phyloP scores from a whole-genome alignment of 371 early-diverging fungal species.

The Mucor racemosus region DNA sequence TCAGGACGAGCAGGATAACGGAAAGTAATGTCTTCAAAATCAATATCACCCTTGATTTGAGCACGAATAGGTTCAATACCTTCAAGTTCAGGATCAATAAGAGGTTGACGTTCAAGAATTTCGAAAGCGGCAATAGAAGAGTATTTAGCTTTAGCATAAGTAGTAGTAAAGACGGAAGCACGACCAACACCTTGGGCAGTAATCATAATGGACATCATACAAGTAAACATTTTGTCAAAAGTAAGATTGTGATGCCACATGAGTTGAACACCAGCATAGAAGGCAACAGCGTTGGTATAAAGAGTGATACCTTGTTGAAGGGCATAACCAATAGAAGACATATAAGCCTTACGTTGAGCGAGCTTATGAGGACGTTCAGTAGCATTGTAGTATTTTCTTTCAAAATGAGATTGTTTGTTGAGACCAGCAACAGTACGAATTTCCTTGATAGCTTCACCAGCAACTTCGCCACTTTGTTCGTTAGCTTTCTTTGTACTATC shows the following conservation, averaged over 20 bases:
- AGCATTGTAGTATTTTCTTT: slow-evolving; percentile 59
- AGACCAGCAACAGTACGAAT: slow-evolving; percentile 89
- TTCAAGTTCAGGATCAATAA: slow-evolving; percentile 72
- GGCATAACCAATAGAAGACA: slow-evolving; percentile 69
- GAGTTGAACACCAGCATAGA: slow-evolving; percentile 62
- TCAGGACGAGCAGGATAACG: slow-evolving; percentile 85
- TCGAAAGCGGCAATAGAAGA: slow-evolving; percentile 81
- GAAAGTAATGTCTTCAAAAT: slow-evolving; percentile 70
- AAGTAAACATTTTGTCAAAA: slow-evolving; percentile 58
- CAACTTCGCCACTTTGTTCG: slow-evolving; percentile 73
- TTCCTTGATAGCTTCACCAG: slow-evolving; percentile 85
- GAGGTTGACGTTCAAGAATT: slow-evolving; percentile 73
- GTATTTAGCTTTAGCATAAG: slow-evolving; percentile 77
- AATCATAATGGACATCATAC: slow-evolving; percentile 80
- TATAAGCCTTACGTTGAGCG: slow-evolving; percentile 60
- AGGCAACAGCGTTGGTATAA: slow-evolving; percentile 66
- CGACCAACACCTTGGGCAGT: slow-evolving; percentile 73
- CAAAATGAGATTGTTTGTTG: slow-evolving; percentile 77
- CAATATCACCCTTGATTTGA: slow-evolving; percentile 57
- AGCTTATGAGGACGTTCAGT: slow-evolving; percentile 68
- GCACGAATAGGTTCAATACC: slow-evolving; percentile 53
- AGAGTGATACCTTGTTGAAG: slow-evolving; percentile 70
- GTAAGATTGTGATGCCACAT: slow-evolving; percentile 39
- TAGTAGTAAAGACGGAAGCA: slow-evolving; percentile 58
- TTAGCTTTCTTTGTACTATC: slow-evolving; percentile 70